Percentiles rank a stretch among this genome's conserved stretches.
These are phyloP conservation scores for Obba rivulosa DNA, from an alignment of 768 basidiomycete genomes.

Conservation along the genomic window DNA sequence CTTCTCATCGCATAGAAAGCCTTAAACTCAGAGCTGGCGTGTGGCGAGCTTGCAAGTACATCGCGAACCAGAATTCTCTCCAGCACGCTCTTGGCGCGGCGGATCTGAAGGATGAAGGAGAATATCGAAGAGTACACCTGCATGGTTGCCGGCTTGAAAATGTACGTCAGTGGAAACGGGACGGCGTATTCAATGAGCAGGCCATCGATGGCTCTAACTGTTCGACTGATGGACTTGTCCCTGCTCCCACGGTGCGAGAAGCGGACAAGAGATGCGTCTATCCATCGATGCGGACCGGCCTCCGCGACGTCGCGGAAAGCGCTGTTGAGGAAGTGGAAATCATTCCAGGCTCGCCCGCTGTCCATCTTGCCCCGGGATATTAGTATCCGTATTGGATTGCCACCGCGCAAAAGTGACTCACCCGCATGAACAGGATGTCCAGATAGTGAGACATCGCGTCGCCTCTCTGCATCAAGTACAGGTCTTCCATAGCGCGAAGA, in stretches of 20 bases:
- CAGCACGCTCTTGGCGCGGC: conserved; percentile 64
- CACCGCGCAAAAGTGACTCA: conserved; percentile 21
- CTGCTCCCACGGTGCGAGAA: conserved; percentile 57
- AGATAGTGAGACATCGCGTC: conserved; percentile 72
- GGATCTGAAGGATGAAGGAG: conserved; percentile 66
- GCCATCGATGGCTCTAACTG: conserved; percentile 61
- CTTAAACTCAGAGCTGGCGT: conserved; percentile 47
- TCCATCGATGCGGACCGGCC: conserved; percentile 44
- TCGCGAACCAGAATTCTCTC: conserved; percentile 66
- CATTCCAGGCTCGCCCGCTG: conserved; percentile 60
- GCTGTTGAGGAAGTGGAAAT: conserved; percentile 81
- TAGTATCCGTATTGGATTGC: not conserved
- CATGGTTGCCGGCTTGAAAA: conserved; percentile 55
- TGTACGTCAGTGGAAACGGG: conserved; percentile 77
- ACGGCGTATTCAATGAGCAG: conserved; percentile 74
- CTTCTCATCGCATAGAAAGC: conserved; percentile 72
- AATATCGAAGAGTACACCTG: conserved; percentile 65
- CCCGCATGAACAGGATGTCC: conserved; percentile 72
- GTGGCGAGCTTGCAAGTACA: conserved; percentile 29
- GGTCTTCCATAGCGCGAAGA: conserved; percentile 55
- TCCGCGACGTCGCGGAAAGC: conserved; percentile 66
- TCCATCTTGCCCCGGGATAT: too few relatives aligned
- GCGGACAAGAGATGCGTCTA: conserved; percentile 65
- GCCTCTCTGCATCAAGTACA: conserved; percentile 74
- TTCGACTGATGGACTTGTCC: conserved; percentile 42